Conservation (phyloP, 2,329 filamentous ascomycete genomes). For the Onygenales sp. region DNA sequence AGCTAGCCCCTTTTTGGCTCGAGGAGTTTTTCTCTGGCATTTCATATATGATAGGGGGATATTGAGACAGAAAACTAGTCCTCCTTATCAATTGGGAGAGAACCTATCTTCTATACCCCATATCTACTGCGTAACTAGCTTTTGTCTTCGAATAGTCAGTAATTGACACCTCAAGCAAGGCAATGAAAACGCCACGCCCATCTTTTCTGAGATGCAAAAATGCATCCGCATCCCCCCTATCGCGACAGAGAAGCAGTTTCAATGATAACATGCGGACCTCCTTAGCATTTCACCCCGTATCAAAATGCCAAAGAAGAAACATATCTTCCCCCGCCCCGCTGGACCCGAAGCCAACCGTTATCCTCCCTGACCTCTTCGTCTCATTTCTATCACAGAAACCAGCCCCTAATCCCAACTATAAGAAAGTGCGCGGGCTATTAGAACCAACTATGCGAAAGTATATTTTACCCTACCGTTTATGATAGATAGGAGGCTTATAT, state of each 20-base stretch:
- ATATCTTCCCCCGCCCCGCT: neutral
- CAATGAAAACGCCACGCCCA: no score
- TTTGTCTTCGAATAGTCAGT: no score
- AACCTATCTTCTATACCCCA: no score
- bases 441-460: neutral
- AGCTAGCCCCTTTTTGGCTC: neutral
- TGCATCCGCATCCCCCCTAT: no score
- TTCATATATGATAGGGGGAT: neutral
- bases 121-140: no score
- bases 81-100: no score
- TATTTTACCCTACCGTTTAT: neutral
- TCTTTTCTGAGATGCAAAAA: no score
- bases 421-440: conserved; percentile 9
- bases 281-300: neutral
- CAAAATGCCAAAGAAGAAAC: neutral
- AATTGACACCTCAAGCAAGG: no score
- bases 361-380: conserved; percentile 20
- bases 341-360: neutral
- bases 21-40: neutral
- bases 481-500: neutral
- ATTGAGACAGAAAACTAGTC: no score
- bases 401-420: conserved; percentile 16
- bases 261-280: neutral
- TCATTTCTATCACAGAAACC: conserved; percentile 19
- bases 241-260: no score